phyloP scores from a whole-genome alignment of 176 grass and related monocot species.

The Rhynchospora tenuis region DNA sequence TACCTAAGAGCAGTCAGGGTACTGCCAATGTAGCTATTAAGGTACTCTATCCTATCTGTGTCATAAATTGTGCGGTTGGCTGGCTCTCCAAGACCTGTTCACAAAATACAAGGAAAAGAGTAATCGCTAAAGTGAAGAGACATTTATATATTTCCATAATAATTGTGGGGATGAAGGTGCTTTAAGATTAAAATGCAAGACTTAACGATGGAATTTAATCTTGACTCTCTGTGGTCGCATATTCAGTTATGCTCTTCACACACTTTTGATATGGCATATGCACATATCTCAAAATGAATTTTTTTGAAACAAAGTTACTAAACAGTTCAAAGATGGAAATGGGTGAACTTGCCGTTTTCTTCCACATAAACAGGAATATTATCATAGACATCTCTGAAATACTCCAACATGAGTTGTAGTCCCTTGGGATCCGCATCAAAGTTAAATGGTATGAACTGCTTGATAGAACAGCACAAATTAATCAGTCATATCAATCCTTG shows the following conservation, averaged over 20 bases:
- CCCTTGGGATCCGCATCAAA: slow-evolving; percentile 44
- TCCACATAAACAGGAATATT: slow-evolving; percentile 58
- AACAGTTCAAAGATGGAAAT: not conserved
- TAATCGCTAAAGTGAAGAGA: too few species aligned
- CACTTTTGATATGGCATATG: not conserved
- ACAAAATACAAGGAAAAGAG: not conserved
- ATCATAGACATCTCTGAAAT: slow-evolving; percentile 42
- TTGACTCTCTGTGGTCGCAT: not conserved
- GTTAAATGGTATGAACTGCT: slow-evolving; percentile 36
- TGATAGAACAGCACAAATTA: not conserved
- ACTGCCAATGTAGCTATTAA: slow-evolving; percentile 40
- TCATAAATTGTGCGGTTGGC: slow-evolving; percentile 34
- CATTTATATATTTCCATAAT: too few species aligned
- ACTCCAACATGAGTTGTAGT: slow-evolving; percentile 38
- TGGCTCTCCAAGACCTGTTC: slow-evolving; percentile 29
- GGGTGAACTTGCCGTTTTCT: slow-evolving; percentile 62
- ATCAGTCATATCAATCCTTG: not conserved
- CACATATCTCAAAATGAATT: not conserved
- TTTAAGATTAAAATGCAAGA: too few species aligned
- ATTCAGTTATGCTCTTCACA: not conserved
- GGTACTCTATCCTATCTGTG: slow-evolving; percentile 42
- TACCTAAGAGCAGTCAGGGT: slow-evolving; percentile 44
- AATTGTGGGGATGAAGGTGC: too few species aligned
- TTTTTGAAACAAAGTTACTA: not conserved
- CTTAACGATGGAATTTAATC: too few species aligned